These are phyloP conservation scores for Aquanectria penicillioides DNA, from an alignment of 2,329 filamentous ascomycete species.

Conservation along the genomic window DNA sequence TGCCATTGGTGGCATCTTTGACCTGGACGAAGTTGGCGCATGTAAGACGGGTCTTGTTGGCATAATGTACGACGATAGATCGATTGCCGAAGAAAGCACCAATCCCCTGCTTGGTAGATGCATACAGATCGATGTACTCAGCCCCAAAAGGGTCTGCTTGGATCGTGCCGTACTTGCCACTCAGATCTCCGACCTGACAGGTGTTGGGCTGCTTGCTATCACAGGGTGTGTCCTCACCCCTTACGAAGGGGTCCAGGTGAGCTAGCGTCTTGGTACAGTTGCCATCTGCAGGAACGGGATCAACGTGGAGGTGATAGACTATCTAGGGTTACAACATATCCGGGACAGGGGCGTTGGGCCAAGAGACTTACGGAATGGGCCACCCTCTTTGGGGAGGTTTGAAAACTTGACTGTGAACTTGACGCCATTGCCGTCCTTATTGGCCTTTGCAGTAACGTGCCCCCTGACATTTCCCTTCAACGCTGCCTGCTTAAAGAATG, in stretches of 20 bases:
- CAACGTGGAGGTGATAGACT: slow-evolving; percentile 80
- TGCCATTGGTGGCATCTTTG: slow-evolving; percentile 26
- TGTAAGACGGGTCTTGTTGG: slow-evolving; percentile 70
- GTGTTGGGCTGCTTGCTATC: slow-evolving; percentile 64
- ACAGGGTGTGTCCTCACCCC: slow-evolving; percentile 71
- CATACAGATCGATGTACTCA: slow-evolving; percentile 66
- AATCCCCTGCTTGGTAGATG: slow-evolving; percentile 61
- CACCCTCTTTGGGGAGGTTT: slow-evolving; percentile 66
- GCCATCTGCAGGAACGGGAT: slow-evolving; percentile 70
- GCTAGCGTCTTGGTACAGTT: slow-evolving; percentile 76
- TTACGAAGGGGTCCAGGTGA: slow-evolving; percentile 77
- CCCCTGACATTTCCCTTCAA: slow-evolving; percentile 65
- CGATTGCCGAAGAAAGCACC: slow-evolving; percentile 72
- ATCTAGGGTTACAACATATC: slow-evolving; percentile 26
- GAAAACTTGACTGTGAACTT: slow-evolving; percentile 64
- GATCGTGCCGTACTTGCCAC: slow-evolving; percentile 77
- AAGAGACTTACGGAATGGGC: slow-evolving; percentile 66
- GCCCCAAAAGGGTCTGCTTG: slow-evolving; percentile 58
- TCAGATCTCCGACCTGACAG: slow-evolving; percentile 81
- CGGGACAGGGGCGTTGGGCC: not conserved
- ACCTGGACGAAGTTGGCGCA: slow-evolving; percentile 69
- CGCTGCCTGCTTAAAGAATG: slow-evolving; percentile 60
- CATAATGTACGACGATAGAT: slow-evolving; percentile 71
- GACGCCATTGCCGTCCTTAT: slow-evolving; percentile 63
- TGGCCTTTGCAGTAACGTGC: slow-evolving; percentile 57